These are phyloP conservation scores for Boletus pseudopeckii DNA, from an alignment of 768 basidiomycete genomes.

Conservation along the genomic window DNA sequence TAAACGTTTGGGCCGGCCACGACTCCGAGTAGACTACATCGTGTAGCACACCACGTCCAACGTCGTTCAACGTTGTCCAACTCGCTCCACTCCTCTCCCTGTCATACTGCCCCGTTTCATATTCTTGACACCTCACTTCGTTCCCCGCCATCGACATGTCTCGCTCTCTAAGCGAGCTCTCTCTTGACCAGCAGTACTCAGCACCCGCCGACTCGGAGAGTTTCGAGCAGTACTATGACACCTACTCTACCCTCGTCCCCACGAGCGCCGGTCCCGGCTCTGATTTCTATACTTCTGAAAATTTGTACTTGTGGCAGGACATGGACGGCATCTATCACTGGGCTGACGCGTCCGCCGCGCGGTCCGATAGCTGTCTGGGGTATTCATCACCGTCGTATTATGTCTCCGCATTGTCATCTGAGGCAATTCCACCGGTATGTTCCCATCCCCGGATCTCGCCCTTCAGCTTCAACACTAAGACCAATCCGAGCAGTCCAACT, in stretches of 20 bases:
- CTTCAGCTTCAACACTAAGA: slow-evolving; percentile 4
- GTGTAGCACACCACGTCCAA: slow-evolving; percentile 15
- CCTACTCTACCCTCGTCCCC: slow-evolving; percentile 18
- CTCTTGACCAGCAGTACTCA: slow-evolving; percentile 19
- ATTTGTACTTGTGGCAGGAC: slow-evolving; percentile 29
- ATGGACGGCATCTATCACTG: slow-evolving; percentile 26
- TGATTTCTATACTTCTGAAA: slow-evolving; percentile 28
- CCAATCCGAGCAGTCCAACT: slow-evolving; percentile 11
- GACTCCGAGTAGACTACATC: slow-evolving; percentile 16
- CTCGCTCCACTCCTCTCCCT: slow-evolving; percentile 7
- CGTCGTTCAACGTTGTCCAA: slow-evolving; percentile 8
- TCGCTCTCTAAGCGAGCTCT: slow-evolving; percentile 19
- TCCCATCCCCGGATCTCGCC: background rate
- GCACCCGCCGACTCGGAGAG: slow-evolving; percentile 4
- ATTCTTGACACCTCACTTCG: slow-evolving; percentile 21
- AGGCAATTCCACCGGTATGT: slow-evolving; percentile 18
- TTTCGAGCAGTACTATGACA: slow-evolving; percentile 25
- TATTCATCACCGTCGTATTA: slow-evolving; percentile 17
- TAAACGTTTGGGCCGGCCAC: slow-evolving; percentile 14
- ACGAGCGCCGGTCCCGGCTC: slow-evolving; percentile 6
- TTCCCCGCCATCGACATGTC: slow-evolving; percentile 19
- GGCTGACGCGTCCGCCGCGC: slow-evolving; percentile 23
- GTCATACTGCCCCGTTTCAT: slow-evolving; percentile 20
- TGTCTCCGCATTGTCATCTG: slow-evolving; percentile 15
- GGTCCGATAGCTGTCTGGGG: slow-evolving; percentile 24